Percentiles rank a stretch among this genome's conserved stretches.
phyloP scores from a whole-genome alignment of 371 early-diverging fungal species.

The Haplosporangium sp. region DNA sequence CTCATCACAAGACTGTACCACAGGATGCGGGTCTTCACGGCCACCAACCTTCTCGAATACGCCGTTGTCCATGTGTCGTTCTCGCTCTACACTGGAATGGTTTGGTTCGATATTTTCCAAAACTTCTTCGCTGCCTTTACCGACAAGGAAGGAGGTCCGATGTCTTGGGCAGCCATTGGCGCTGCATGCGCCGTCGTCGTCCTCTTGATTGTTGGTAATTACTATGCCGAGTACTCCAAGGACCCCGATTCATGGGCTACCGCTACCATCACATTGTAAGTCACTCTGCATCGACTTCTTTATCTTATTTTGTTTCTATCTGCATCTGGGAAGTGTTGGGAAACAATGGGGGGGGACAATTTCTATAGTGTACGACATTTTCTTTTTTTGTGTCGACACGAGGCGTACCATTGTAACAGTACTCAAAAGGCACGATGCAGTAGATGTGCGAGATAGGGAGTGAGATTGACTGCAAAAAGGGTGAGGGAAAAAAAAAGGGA shows the following conservation, averaged over 20 bases:
- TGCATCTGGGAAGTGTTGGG: too few relatives aligned
- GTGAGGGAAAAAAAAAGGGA: too few relatives aligned
- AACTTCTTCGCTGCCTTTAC: conserved; percentile 55
- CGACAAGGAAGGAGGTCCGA: conserved; percentile 24
- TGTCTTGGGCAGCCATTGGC: conserved; percentile 24
- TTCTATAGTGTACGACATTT: too few relatives aligned
- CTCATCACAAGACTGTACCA: conserved; percentile 36
- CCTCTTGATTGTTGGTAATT: conserved; percentile 33
- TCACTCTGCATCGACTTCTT: conserved; percentile 1
- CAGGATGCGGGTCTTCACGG: conserved; percentile 42
- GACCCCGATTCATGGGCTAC: conserved; percentile 53
- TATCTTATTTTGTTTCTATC: conserved; percentile 1
- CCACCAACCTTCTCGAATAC: conserved; percentile 40
- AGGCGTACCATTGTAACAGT: too few relatives aligned
- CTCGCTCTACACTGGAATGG: conserved; percentile 45
- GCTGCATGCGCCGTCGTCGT: conserved; percentile 30
- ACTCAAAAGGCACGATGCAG: too few relatives aligned
- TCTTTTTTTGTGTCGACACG: too few relatives aligned
- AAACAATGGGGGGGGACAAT: too few relatives aligned
- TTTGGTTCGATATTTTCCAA: conserved; percentile 49
- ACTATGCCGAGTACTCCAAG: conserved; percentile 40
- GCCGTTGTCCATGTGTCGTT: conserved; percentile 43
- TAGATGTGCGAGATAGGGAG: too few relatives aligned
- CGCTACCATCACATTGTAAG: conserved; percentile 47
- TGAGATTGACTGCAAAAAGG: too few relatives aligned